Evolutionary conservation across 2,329 filamentous ascomycete genomes (phyloP).

Genomic region (Periconia sp.): DNA sequence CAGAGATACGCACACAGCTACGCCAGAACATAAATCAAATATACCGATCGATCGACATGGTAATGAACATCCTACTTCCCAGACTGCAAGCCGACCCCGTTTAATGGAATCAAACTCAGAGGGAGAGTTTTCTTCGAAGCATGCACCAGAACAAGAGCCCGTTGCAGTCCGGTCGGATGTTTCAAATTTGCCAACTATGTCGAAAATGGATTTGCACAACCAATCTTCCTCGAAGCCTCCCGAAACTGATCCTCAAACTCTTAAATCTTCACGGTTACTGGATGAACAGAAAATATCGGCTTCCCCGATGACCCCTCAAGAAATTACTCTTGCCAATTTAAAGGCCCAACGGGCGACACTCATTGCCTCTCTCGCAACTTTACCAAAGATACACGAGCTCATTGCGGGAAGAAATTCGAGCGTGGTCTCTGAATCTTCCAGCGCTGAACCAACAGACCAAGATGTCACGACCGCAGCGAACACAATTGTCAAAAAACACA

Average conservation of each 20-base stretch:
- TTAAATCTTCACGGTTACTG: too few species aligned
- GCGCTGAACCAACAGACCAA: constrained; percentile 34
- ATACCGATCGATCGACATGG: too few species aligned
- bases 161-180: too few species aligned
- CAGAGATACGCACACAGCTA: too few species aligned
- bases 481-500: constrained; percentile 66
- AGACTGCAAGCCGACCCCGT: too few species aligned
- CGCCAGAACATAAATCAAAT: too few species aligned
- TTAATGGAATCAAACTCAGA: too few species aligned
- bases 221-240: not conserved
- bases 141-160: too few species aligned
- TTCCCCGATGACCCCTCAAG: constrained; percentile 46
- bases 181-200: too few species aligned
- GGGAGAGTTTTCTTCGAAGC: too few species aligned
- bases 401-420: constrained; percentile 34
- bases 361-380: constrained; percentile 33
- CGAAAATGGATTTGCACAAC: too few species aligned
- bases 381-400: constrained; percentile 42
- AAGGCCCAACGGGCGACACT: constrained; percentile 49
- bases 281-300: not conserved
- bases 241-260: not conserved
- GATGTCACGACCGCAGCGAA: constrained; percentile 52
- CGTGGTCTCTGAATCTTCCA: constrained; percentile 10
- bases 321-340: constrained; percentile 56
- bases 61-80: too few species aligned